Evolutionary conservation across 352 stramenopile genomes (phyloP).

Genomic region (Pythium insidiosum): DNA sequence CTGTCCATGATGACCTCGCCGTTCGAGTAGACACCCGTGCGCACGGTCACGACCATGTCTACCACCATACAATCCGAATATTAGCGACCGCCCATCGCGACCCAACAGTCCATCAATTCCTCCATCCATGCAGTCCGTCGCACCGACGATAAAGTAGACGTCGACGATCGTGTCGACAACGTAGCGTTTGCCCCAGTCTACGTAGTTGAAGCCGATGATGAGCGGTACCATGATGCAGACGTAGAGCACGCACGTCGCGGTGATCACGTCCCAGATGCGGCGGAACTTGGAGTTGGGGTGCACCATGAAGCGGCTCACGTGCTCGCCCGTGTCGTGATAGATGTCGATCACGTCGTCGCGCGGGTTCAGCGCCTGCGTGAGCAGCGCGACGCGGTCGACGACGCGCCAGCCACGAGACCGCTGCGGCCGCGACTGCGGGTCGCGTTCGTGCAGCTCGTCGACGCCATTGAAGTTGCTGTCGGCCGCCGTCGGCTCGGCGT

Average conservation of each 20-base stretch:
- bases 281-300: constrained; percentile 74
- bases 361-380: constrained; percentile 21
- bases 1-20: constrained; percentile 80
- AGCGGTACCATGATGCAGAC: constrained; percentile 62
- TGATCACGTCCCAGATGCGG: constrained; percentile 60
- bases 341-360: constrained; percentile 59
- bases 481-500: no score
- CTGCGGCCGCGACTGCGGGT: no score
- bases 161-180: constrained; percentile 67
- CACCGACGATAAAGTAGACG: constrained; percentile 69
- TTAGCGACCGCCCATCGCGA: no score
- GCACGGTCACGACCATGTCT: constrained; percentile 80
- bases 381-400: constrained; percentile 16
- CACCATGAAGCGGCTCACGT: constrained; percentile 57
- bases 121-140: no score
- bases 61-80: neutral
- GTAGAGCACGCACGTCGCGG: constrained; percentile 69
- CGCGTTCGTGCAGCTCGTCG: no score
- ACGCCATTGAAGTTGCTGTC: no score
- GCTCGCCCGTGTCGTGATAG: constrained; percentile 60
- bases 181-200: constrained; percentile 43
- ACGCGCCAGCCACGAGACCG: no score
- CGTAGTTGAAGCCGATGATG: constrained; percentile 58
- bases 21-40: constrained; percentile 64
- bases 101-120: no score